phyloP scores from a whole-genome alignment of 2,329 filamentous ascomycete genomes.

The Trichophyton schoenleinii region DNA sequence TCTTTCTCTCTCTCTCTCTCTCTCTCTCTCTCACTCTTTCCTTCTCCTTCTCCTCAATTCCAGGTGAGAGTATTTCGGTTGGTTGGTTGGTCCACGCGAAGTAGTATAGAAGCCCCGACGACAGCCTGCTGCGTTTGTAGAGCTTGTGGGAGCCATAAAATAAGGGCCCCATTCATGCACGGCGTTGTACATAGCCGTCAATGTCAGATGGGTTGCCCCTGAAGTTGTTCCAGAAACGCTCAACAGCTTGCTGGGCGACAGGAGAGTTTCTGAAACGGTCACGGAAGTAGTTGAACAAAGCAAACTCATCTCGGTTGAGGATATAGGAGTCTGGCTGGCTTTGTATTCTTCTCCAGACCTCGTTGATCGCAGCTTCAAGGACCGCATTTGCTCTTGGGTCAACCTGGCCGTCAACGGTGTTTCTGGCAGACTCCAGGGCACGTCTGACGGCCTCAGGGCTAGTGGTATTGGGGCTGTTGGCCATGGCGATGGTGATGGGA shows the following conservation, averaged over 20 bases:
- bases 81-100: neutral
- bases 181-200: slow-evolving; percentile 13
- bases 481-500: slow-evolving; percentile 17
- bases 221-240: slow-evolving; percentile 44
- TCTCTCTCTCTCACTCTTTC: too few species aligned
- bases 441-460: slow-evolving; percentile 43
- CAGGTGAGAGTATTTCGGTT: neutral
- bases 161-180: neutral
- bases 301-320: slow-evolving; percentile 65
- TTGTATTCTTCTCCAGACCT: slow-evolving; percentile 57
- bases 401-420: slow-evolving; percentile 53
- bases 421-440: slow-evolving; percentile 64
- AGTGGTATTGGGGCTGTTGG: slow-evolving; percentile 24
- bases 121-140: neutral
- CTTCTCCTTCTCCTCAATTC: neutral
- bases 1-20: too few species aligned
- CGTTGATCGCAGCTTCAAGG: slow-evolving; percentile 51
- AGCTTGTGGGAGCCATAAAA: neutral
- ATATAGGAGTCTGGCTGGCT: slow-evolving; percentile 55
- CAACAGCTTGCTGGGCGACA: slow-evolving; percentile 41
- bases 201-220: slow-evolving; percentile 18
- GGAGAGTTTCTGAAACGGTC: slow-evolving; percentile 46
- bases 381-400: slow-evolving; percentile 51
- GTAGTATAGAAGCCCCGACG: neutral
- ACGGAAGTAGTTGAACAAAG: slow-evolving; percentile 76